A percentile compares a stretch with the other conserved stretches of the same genome.
phyloP scores from a whole-genome alignment of 139 green algal species.

The Volvox africanus region DNA sequence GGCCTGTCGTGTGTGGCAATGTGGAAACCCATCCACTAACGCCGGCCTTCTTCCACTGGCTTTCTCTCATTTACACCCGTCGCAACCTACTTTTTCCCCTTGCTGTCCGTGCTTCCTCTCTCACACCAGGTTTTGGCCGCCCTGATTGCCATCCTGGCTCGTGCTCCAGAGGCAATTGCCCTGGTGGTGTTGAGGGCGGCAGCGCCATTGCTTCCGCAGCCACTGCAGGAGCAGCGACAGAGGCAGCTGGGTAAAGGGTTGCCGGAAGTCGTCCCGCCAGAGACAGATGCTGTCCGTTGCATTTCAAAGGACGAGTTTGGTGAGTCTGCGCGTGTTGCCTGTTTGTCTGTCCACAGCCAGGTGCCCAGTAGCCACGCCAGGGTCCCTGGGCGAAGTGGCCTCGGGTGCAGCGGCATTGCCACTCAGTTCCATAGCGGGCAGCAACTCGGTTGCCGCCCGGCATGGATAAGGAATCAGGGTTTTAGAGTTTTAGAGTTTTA shows the following conservation, averaged over 20 bases:
- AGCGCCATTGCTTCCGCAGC: neutral
- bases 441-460: too few relatives aligned
- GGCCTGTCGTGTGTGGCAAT: too few relatives aligned
- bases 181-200: neutral
- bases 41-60: neutral
- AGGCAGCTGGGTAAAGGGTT: neutral
- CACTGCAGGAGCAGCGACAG: neutral
- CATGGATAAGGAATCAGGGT: too few relatives aligned
- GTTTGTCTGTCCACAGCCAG: neutral
- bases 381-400: neutral
- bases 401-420: too few relatives aligned
- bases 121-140: conserved; percentile 4
- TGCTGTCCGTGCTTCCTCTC: too few relatives aligned
- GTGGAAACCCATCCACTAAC: neutral
- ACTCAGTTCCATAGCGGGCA: too few relatives aligned
- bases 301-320: neutral
- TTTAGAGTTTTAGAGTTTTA: too few relatives aligned
- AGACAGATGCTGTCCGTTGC: neutral
- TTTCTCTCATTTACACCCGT: neutral
- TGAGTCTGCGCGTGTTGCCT: too few relatives aligned
- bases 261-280: too few relatives aligned
- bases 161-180: neutral
- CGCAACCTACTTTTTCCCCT: neutral
- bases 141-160: neutral
- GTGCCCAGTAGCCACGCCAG: neutral